Evolutionary conservation across 2,329 filamentous ascomycete species (phyloP).

Genomic region (Sporothrix sp.): DNA sequence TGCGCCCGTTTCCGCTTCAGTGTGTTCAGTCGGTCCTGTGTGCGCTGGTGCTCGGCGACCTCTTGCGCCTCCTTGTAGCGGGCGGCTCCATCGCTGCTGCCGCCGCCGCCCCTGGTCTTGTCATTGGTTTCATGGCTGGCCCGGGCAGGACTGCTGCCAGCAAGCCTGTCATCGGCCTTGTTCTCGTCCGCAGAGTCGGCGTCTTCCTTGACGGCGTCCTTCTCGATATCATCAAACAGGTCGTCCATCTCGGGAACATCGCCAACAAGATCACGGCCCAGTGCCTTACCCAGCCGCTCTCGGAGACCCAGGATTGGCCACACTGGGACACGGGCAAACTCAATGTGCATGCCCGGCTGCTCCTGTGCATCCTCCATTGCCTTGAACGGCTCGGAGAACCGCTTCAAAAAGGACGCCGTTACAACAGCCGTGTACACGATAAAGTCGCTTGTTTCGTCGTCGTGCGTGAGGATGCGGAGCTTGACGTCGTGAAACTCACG

Average conservation of each 20-base stretch:
- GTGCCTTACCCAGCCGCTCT: constrained; percentile 43
- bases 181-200: constrained; percentile 17
- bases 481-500: constrained; percentile 36
- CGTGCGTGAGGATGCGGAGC: constrained; percentile 42
- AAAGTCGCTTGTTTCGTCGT: constrained; percentile 39
- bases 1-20: constrained; percentile 29
- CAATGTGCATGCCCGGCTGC: constrained; percentile 33
- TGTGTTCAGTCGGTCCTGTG: constrained; percentile 7
- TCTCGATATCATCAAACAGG: constrained; percentile 18
- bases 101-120: background rate
- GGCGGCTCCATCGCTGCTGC: background rate
- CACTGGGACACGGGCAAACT: constrained; percentile 39
- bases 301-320: constrained; percentile 47
- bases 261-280: constrained; percentile 43
- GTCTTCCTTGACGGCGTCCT: constrained; percentile 17
- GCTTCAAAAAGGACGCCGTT: constrained; percentile 37
- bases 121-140: background rate
- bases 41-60: constrained; percentile 23
- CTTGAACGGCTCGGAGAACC: constrained; percentile 40
- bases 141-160: constrained; percentile 9
- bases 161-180: background rate
- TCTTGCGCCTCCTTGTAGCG: constrained; percentile 37
- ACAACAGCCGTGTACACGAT: constrained; percentile 44
- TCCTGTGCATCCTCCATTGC: constrained; percentile 18
- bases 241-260: constrained; percentile 14